These are phyloP conservation scores for Parachaetomium inaequale DNA, from an alignment of 495 filamentous ascomycete genomes.

Conservation along the genomic window DNA sequence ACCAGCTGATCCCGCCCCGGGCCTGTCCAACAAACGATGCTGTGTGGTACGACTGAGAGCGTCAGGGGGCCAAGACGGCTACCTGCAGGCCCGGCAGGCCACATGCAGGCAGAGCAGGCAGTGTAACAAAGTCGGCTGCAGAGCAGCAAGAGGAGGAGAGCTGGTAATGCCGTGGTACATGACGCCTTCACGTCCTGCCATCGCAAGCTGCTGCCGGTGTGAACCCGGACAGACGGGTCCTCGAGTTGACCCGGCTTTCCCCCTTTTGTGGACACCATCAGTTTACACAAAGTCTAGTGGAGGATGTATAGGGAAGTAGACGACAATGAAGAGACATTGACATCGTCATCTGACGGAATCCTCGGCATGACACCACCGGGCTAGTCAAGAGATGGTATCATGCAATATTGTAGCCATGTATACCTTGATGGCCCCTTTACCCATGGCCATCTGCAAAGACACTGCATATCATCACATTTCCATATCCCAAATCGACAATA, in stretches of 20 bases:
- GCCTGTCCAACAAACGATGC: background rate
- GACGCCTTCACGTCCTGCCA: background rate
- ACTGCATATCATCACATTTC: constrained; percentile 3
- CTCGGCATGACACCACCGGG: background rate
- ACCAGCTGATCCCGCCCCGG: background rate
- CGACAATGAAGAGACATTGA: background rate
- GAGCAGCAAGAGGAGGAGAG: background rate
- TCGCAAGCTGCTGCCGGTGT: background rate
- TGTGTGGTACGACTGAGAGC: background rate
- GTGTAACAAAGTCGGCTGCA: background rate
- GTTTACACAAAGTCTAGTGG: background rate
- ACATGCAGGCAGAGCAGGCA: background rate
- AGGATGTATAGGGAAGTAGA: background rate
- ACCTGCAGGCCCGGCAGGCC: background rate
- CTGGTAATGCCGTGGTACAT: background rate
- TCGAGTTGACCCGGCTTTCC: background rate
- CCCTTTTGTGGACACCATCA: no score
- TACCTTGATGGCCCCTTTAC: background rate
- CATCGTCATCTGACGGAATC: background rate
- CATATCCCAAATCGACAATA: background rate
- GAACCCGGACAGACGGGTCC: background rate
- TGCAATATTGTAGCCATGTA: background rate
- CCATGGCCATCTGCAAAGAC: background rate
- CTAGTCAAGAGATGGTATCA: background rate
- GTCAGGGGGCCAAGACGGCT: background rate